Conservation (phyloP, 805 yeast species). For the Peterozyma xylosa region DNA sequence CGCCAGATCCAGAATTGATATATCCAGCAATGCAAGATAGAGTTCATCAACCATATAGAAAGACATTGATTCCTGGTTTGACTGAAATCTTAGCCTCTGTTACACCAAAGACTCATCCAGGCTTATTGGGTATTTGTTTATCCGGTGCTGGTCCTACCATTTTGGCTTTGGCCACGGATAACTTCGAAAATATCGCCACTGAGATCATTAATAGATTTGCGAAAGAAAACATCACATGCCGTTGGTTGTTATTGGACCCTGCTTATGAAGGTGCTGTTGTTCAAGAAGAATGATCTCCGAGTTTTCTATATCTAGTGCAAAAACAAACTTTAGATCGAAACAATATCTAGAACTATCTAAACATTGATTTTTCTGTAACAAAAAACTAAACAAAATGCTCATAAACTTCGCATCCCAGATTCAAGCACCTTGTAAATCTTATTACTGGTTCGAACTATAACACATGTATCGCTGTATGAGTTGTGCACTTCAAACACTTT, state of each 20-base stretch:
- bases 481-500: too few species aligned
- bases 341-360: too few species aligned
- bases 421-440: too few species aligned
- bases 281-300: slow-evolving; percentile 20
- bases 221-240: slow-evolving; percentile 58
- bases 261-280: slow-evolving; percentile 85
- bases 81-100: slow-evolving; percentile 71
- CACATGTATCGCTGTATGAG: too few species aligned
- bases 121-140: slow-evolving; percentile 87
- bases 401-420: too few species aligned
- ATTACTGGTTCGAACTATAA: too few species aligned
- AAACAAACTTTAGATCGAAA: too few species aligned
- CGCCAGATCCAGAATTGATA: slow-evolving; percentile 77
- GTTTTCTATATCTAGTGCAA: too few species aligned
- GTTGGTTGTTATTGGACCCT: slow-evolving; percentile 77
- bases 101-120: slow-evolving; percentile 76
- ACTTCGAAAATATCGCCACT: slow-evolving; percentile 75
- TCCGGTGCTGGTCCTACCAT: slow-evolving; percentile 99
- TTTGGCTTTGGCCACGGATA: slow-evolving; percentile 83
- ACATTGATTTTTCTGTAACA: too few species aligned
- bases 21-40: slow-evolving; percentile 96
- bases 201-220: slow-evolving; percentile 67
- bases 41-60: slow-evolving; percentile 95
- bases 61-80: slow-evolving; percentile 86
- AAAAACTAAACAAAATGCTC: too few species aligned